These are phyloP conservation scores for Nicotiana undulata DNA, from an alignment of 257 asterid genomes.

Conservation along the genomic window DNA sequence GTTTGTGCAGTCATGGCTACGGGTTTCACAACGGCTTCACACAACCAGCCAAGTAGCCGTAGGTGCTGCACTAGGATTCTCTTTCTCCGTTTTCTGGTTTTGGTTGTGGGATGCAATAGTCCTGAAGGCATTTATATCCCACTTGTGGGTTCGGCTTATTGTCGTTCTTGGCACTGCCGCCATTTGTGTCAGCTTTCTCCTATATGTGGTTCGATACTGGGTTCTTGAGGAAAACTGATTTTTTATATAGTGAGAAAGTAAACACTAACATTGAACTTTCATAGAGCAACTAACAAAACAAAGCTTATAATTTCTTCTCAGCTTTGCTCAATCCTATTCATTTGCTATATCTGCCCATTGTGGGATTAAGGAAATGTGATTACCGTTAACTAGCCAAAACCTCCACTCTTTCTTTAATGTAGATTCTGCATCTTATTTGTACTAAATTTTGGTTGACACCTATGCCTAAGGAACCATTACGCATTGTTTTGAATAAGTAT, in stretches of 20 bases:
- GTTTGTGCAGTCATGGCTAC: constrained; percentile 76
- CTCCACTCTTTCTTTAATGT: not conserved
- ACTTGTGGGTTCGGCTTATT: constrained; percentile 39
- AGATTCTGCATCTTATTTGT: not conserved
- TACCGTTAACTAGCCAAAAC: not conserved
- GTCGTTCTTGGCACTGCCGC: constrained; percentile 31
- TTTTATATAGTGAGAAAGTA: not conserved
- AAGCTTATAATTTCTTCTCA: not conserved
- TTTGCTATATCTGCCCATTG: not conserved
- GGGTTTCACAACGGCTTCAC: constrained; percentile 68
- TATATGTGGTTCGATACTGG: constrained; percentile 30
- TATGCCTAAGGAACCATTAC: not conserved
- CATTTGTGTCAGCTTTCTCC: constrained; percentile 25
- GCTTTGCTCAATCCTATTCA: not conserved
- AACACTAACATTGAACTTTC: not conserved
- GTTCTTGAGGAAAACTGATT: constrained; percentile 28
- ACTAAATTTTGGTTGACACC: not conserved
- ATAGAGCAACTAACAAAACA: not conserved
- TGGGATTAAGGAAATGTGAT: not conserved
- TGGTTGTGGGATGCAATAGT: constrained; percentile 57
- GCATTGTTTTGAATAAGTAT: not conserved
- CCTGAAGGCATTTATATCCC: constrained; percentile 31
- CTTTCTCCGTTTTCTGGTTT: constrained; percentile 51
- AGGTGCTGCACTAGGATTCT: constrained; percentile 54
- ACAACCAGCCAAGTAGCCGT: constrained; percentile 65